phyloP scores from a whole-genome alignment of 768 basidiomycete genomes.

The Bullera alba region DNA sequence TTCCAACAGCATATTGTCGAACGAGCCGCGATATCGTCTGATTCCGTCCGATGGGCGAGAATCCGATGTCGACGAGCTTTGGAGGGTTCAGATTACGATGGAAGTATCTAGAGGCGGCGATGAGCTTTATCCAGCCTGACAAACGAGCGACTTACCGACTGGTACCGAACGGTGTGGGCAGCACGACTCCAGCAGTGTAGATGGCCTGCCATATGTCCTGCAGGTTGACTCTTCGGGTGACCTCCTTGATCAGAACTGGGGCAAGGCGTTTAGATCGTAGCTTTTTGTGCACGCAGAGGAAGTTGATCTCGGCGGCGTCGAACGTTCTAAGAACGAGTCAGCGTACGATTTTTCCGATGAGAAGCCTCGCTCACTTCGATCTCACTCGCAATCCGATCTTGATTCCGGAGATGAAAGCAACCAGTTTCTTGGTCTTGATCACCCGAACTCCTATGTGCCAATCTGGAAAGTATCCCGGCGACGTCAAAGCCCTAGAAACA shows the following conservation, averaged over 20 bases:
- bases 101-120: conserved; percentile 58
- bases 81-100: conserved; percentile 86
- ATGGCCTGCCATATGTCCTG: conserved; percentile 92
- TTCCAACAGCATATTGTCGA: conserved; percentile 62
- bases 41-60: conserved; percentile 76
- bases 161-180: conserved; percentile 86
- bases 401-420: conserved; percentile 92
- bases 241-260: conserved; percentile 94
- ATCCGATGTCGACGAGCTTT: conserved; percentile 83
- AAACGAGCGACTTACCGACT: conserved; percentile 55
- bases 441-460: conserved; percentile 97
- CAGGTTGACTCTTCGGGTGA: conserved; percentile 85
- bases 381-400: conserved; percentile 81
- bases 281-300: conserved; percentile 96
- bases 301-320: conserved; percentile 84
- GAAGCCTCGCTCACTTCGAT: conserved; percentile 56
- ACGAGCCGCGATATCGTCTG: conserved; percentile 90
- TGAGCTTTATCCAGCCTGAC: not conserved
- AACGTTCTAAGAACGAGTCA: conserved; percentile 53
- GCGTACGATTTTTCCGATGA: not conserved
- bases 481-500: conserved; percentile 72
- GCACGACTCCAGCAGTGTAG: conserved; percentile 86
- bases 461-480: conserved; percentile 84
- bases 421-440: conserved; percentile 79
- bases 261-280: conserved; percentile 88